phyloP scores from a whole-genome alignment of 352 stramenopile genomes.

The Pythium pyrilobum region DNA sequence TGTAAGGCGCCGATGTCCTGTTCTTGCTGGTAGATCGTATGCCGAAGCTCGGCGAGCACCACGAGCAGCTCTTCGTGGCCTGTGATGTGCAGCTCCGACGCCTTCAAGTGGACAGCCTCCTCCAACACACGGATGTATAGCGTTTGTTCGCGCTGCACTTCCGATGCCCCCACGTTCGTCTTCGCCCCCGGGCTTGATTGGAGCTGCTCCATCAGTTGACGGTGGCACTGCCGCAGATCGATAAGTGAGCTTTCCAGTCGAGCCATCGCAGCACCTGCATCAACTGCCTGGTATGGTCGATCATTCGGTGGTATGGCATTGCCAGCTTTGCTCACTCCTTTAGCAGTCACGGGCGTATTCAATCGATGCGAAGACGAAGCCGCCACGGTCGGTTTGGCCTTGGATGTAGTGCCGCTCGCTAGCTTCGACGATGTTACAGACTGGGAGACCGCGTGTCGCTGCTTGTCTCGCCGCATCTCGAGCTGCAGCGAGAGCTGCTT shows the following conservation, averaged over 20 bases:
- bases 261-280: too few relatives aligned
- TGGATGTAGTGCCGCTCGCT: too few relatives aligned
- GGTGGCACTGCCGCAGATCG: slow-evolving; percentile 36
- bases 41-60: slow-evolving; percentile 65
- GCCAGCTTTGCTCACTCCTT: too few relatives aligned
- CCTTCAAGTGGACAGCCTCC: slow-evolving; percentile 69
- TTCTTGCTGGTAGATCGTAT: slow-evolving; percentile 75
- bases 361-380: too few relatives aligned
- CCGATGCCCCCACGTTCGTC: background rate
- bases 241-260: slow-evolving; percentile 32
- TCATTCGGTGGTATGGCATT: too few relatives aligned
- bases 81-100: slow-evolving; percentile 54
- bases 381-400: too few relatives aligned
- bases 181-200: background rate
- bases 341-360: too few relatives aligned
- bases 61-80: slow-evolving; percentile 74
- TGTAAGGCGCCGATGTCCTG: slow-evolving; percentile 34
- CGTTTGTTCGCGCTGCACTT: slow-evolving; percentile 34
- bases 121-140: slow-evolving; percentile 75
- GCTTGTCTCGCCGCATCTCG: slow-evolving; percentile 28
- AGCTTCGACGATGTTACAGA: too few relatives aligned
- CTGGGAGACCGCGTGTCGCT: too few relatives aligned
- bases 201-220: slow-evolving; percentile 11
- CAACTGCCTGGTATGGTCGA: too few relatives aligned
- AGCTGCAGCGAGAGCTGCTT: slow-evolving; percentile 41